Evolutionary conservation across 2,329 filamentous ascomycete genomes (phyloP).

Genomic region (Tolypocladium sp.): DNA sequence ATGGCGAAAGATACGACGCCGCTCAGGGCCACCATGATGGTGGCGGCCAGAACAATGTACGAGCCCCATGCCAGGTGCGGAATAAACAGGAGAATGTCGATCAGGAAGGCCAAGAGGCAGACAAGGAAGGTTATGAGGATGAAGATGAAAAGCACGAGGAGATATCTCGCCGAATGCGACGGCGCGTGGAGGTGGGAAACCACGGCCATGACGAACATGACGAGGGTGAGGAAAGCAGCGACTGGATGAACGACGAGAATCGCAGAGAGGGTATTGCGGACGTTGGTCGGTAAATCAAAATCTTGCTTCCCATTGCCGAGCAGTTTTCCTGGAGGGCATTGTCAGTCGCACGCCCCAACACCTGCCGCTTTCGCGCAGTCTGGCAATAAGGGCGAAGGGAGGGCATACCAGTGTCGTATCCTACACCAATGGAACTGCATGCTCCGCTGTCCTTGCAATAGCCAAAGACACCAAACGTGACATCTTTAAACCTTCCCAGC

Average conservation of each 20-base stretch:
- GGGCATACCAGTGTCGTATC: conserved; percentile 68
- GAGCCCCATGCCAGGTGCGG: conserved; percentile 91
- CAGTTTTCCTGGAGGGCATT: conserved; percentile 10
- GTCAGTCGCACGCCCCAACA: background rate
- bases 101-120: conserved; percentile 77
- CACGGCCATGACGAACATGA: conserved; percentile 73
- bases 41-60: conserved; percentile 84
- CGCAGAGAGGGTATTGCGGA: conserved; percentile 62
- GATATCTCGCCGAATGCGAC: conserved; percentile 81
- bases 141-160: conserved; percentile 77
- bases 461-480: conserved; percentile 88
- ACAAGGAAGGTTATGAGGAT: conserved; percentile 77
- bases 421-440: conserved; percentile 70
- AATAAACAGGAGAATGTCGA: conserved; percentile 90
- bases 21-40: conserved; percentile 72
- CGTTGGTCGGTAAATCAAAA: conserved; percentile 47
- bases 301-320: conserved; percentile 20
- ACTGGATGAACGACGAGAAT: conserved; percentile 91
- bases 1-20: conserved; percentile 88
- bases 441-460: conserved; percentile 55
- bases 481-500: conserved; percentile 65
- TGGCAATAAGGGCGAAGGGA: background rate
- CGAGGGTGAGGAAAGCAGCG: conserved; percentile 73
- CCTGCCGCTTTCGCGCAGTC: background rate
- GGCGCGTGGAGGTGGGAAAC: conserved; percentile 80